Evolutionary conservation across 83 land plant species (phyloP), one percentile per base, ranked within the genome.

Genomic region (Picea mariana): DNA sequence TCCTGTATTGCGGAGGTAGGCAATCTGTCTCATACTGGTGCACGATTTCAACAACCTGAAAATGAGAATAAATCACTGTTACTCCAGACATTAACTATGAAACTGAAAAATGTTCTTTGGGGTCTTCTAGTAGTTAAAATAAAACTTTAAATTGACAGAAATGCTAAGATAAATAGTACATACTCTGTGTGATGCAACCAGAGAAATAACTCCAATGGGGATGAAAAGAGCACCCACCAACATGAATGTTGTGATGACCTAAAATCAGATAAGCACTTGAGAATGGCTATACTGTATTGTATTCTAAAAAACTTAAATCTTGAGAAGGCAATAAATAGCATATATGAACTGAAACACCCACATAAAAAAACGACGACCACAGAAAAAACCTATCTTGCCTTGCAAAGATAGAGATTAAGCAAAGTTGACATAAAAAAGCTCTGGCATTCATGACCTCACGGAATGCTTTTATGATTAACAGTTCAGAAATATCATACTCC

Each of bases 41-140:
- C 62, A 75, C 78, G 7, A 75, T 21, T 75, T 75, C 78, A 24
- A 75, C 78, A 49, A 75, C 78, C 78, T 75, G 58, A 75, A 23
- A 52, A 75, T 49, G 27, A 75, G 78, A 75, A 26, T 0, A 75
- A 52, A 24, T 75, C 31, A 52, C 7, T 49, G 15, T 24, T 9
- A 12, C 13, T 24, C 59, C 24, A 49, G 49, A 52, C 17, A 75
- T 58, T 69, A 49, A 75, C 1, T 23, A n/a, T 52, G 16, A 75
- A 75, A 75, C 61, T 13, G 16, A 55, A 55, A 12, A 55, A 55
- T 55, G 58, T 55, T 24, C 62, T 5, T 1, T 15, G 31, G 26
- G 20, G 16, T 24, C 26, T 13, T 12, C 6, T 49, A 23, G 2
- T 18, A 31, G 62, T 26, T 15, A 26, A 52, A 75, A 4, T 52